Evolutionary conservation across 108 stramenopile genomes (phyloP).

Genomic region (Epithemia pelagica): DNA sequence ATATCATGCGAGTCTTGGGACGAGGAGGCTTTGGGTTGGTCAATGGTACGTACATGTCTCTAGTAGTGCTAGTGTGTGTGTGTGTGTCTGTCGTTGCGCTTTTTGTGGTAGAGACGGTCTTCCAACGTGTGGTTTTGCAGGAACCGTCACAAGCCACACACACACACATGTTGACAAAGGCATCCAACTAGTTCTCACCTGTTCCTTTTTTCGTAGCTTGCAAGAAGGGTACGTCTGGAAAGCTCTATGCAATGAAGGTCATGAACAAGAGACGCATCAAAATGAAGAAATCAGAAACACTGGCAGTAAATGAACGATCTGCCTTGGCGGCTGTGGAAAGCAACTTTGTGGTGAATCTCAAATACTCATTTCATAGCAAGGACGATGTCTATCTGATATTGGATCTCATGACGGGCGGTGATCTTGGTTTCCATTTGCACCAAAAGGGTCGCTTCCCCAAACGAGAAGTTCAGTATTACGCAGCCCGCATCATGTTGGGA

Average conservation of each 20-base stretch:
- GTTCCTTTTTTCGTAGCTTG: slow-evolving; percentile 41
- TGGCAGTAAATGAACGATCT: slow-evolving; percentile 85
- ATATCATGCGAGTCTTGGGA: slow-evolving; percentile 86
- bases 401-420: too few relatives aligned
- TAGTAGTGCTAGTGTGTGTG: neutral
- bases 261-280: slow-evolving; percentile 96
- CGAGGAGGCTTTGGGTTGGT: slow-evolving; percentile 93
- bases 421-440: slow-evolving; percentile 77
- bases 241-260: slow-evolving; percentile 97
- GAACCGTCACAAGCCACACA: too few relatives aligned
- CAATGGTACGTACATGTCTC: slow-evolving; percentile 73
- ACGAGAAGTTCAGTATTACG: too few relatives aligned
- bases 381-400: too few relatives aligned
- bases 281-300: slow-evolving; percentile 79
- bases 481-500: too few relatives aligned
- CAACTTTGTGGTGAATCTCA: slow-evolving; percentile 93
- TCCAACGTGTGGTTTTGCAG: too few relatives aligned
- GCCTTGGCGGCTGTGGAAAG: slow-evolving; percentile 76
- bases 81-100: too few relatives aligned
- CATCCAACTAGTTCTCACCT: neutral
- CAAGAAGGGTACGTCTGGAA: slow-evolving; percentile 91
- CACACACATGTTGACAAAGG: too few relatives aligned
- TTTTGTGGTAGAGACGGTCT: too few relatives aligned
- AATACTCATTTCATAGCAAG: slow-evolving; percentile 89
- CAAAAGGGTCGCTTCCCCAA: slow-evolving; percentile 69